phyloP scores from a whole-genome alignment of 1,284 basidiomycete genomes.

The Golubevia sp. region DNA sequence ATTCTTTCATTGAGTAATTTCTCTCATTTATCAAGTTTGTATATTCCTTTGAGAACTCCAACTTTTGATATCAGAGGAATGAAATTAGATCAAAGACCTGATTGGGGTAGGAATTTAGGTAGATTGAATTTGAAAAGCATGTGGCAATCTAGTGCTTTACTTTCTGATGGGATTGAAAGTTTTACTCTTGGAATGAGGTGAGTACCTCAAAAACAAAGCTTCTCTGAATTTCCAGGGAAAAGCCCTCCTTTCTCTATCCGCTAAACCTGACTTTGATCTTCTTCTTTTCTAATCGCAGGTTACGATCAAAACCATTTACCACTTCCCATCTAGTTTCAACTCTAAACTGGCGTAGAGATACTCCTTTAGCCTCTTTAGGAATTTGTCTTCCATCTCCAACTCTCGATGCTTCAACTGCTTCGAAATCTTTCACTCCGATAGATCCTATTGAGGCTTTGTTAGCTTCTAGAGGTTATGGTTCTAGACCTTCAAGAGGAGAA shows the following conservation, averaged over 20 bases:
- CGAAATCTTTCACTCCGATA: conserved; percentile 1
- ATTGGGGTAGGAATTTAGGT: conserved; percentile 14
- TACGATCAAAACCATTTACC: conserved; percentile 27
- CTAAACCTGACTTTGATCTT: not conserved
- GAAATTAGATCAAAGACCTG: not conserved
- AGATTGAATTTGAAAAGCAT: conserved; percentile 21
- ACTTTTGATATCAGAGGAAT: not conserved
- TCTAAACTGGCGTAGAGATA: conserved; percentile 51
- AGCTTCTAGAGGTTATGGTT: conserved; percentile 31
- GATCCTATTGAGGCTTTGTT: conserved; percentile 47
- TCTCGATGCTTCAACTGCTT: conserved; percentile 16
- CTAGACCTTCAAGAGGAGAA: not conserved
- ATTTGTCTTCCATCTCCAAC: conserved; percentile 43
- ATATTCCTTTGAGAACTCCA: conserved; percentile 23
- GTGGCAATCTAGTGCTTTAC: conserved; percentile 35
- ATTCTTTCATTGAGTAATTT: conserved; percentile 23
- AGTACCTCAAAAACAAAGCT: not conserved
- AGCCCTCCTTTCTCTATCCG: not conserved
- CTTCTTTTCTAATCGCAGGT: conserved; percentile 5
- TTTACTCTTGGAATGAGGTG: conserved; percentile 34
- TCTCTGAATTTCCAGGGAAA: too few relatives aligned
- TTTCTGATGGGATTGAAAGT: conserved; percentile 45
- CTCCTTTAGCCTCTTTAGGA: conserved; percentile 41
- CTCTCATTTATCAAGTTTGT: conserved; percentile 27
- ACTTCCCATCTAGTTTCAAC: conserved; percentile 25